Evolutionary conservation across 164 flowering plant species (phyloP).

Genomic region (Macadamia tetraphylla): DNA sequence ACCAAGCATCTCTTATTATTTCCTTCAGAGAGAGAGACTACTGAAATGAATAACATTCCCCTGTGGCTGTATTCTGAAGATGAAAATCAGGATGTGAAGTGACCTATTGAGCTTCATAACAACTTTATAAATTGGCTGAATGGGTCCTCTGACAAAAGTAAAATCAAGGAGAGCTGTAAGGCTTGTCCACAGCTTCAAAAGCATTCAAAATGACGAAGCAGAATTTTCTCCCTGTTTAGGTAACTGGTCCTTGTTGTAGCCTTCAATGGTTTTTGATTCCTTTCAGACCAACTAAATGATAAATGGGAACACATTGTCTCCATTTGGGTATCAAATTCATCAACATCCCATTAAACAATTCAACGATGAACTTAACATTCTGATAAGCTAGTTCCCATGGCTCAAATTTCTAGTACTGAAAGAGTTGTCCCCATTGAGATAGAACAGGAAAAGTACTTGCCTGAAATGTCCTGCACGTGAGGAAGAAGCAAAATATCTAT

Average conservation of each 20-base stretch:
- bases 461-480: slow-evolving; percentile 53
- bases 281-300: slow-evolving; percentile 23
- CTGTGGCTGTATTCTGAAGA: slow-evolving; percentile 2
- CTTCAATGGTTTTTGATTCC: slow-evolving; percentile 12
- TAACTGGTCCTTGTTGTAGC: slow-evolving; percentile 1
- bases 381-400: slow-evolving; percentile 64
- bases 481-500: too few species aligned
- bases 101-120: slow-evolving; percentile 14
- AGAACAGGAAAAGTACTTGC: slow-evolving; percentile 63
- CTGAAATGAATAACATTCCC: slow-evolving; percentile 31
- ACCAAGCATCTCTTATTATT: slow-evolving; percentile 6
- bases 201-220: too few species aligned
- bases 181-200: too few species aligned
- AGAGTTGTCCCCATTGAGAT: slow-evolving; percentile 65
- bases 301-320: slow-evolving; percentile 38
- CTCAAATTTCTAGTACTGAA: slow-evolving; percentile 83
- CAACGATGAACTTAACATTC: slow-evolving; percentile 70
- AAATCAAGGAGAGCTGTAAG: slow-evolving; percentile 11
- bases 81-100: slow-evolving; percentile 18
- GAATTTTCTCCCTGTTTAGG: too few species aligned
- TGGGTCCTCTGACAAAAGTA: slow-evolving; percentile 15
- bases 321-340: slow-evolving; percentile 49
- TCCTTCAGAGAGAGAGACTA: slow-evolving; percentile 22
- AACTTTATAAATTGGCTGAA: slow-evolving; percentile 14
- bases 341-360: slow-evolving; percentile 57